Conservation (phyloP, 2,329 filamentous ascomycete species). For the Gyromitra esculenta region DNA sequence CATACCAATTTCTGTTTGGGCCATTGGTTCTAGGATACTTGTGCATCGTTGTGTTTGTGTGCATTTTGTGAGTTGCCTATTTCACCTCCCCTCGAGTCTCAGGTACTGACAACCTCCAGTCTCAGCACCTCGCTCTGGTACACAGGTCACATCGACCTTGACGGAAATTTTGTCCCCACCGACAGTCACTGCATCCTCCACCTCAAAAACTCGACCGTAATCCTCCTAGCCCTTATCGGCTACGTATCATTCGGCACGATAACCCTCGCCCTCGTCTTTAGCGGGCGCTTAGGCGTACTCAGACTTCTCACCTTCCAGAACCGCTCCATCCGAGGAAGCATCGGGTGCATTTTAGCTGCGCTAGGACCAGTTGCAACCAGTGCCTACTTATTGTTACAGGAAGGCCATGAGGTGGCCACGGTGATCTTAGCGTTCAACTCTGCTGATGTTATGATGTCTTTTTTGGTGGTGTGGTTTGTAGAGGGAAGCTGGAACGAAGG, state of each 20-base stretch:
- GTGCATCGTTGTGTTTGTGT: background rate
- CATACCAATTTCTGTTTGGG: background rate
- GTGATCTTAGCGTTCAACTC: background rate
- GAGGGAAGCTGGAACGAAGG: background rate
- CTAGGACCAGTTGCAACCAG: background rate
- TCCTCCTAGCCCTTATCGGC: background rate
- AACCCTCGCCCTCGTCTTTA: background rate
- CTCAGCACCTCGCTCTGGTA: background rate
- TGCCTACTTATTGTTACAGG: background rate
- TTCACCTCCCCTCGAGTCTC: background rate
- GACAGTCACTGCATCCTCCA: background rate
- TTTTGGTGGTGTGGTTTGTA: conserved; percentile 5
- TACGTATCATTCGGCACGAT: background rate
- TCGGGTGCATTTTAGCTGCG: background rate
- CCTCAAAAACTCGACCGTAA: background rate
- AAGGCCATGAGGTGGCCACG: background rate
- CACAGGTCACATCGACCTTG: background rate
- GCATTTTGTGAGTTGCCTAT: background rate
- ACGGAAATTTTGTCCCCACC: background rate
- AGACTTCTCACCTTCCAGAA: background rate
- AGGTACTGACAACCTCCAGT: background rate
- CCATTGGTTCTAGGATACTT: background rate
- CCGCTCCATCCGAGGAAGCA: background rate
- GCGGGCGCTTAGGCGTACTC: background rate
- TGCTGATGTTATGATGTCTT: background rate